A percentile compares a stretch with the other conserved stretches of the same genome.
These are phyloP conservation scores for Kurtzmaniella natalensis DNA, from an alignment of 1,139 yeast species.

Conservation along the genomic window DNA sequence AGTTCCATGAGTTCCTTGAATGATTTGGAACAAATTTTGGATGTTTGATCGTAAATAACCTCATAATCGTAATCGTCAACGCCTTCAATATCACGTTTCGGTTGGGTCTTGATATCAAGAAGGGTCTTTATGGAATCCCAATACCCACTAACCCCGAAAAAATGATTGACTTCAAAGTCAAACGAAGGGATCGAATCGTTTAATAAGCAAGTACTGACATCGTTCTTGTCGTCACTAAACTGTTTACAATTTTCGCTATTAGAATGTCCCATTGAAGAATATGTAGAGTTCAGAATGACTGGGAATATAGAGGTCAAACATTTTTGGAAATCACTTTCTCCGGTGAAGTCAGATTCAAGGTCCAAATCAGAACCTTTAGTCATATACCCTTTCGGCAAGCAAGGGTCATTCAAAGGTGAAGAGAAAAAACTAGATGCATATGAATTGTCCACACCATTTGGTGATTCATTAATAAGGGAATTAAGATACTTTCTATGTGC, in stretches of 20 bases:
- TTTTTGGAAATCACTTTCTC: conserved; percentile 54
- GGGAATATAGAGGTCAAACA: conserved; percentile 55
- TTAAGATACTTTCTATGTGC: conserved; percentile 52
- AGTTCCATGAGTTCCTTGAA: conserved; percentile 40
- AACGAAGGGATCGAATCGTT: conserved; percentile 59
- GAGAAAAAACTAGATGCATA: conserved; percentile 12
- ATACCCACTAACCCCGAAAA: conserved; percentile 78
- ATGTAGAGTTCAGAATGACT: conserved; percentile 38
- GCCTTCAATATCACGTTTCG: conserved; percentile 12
- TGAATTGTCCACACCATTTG: conserved; percentile 13
- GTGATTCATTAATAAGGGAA: conserved; percentile 25
- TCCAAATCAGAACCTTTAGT: conserved; percentile 21
- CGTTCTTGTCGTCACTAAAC: conserved; percentile 20
- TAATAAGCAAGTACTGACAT: conserved; percentile 47
- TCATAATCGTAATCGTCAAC: conserved; percentile 30
- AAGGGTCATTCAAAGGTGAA: conserved; percentile 50
- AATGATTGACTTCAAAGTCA: conserved; percentile 63
- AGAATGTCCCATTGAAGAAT: conserved; percentile 17
- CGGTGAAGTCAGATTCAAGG: conserved; percentile 37
- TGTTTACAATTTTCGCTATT: conserved; percentile 24
- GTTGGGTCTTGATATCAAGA: conserved; percentile 16
- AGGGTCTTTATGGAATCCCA: conserved; percentile 66
- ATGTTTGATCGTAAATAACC: conserved; percentile 39
- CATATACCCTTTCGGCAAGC: conserved; percentile 50
- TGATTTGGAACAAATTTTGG: conserved; percentile 41